Evolutionary conservation across 768 basidiomycete species (phyloP).

Genomic region (Boletus pseudopeckii): DNA sequence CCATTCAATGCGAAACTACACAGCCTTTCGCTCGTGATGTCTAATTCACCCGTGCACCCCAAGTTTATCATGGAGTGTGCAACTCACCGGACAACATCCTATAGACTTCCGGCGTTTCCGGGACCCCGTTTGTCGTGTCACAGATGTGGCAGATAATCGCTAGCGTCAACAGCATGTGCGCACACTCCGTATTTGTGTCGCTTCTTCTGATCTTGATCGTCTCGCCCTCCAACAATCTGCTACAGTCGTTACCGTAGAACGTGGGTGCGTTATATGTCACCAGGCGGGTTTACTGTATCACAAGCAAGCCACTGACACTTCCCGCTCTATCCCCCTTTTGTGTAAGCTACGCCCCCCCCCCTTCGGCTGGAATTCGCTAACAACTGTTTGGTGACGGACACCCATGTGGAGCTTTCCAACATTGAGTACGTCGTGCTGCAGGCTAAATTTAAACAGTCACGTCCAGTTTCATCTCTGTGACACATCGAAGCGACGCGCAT

Average conservation of each 20-base stretch:
- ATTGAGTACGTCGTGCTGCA: not conserved
- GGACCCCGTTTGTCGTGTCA: not conserved
- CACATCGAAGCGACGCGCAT: not conserved
- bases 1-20: not conserved
- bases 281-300: not conserved
- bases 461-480: not conserved
- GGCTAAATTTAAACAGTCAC: not conserved
- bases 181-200: not conserved
- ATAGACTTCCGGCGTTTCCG: not conserved
- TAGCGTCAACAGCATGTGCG: not conserved
- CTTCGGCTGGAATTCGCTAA: constrained; percentile 1
- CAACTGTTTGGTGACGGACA: not conserved
- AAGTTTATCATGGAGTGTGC: not conserved
- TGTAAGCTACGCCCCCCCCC: not conserved
- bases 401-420: not conserved
- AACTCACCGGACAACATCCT: not conserved
- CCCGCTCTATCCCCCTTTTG: constrained; percentile 7
- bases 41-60: too few relatives aligned
- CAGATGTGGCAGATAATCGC: not conserved
- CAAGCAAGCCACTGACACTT: not conserved
- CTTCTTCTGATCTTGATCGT: constrained; percentile 10
- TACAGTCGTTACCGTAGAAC: not conserved
- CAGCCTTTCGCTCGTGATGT: not conserved
- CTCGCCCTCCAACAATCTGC: not conserved
- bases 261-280: not conserved